Evolutionary conservation across 208 protist species (phyloP), one percentile per base, ranked within the genome.

Genomic region (Balamuthia mandrillaris): DNA sequence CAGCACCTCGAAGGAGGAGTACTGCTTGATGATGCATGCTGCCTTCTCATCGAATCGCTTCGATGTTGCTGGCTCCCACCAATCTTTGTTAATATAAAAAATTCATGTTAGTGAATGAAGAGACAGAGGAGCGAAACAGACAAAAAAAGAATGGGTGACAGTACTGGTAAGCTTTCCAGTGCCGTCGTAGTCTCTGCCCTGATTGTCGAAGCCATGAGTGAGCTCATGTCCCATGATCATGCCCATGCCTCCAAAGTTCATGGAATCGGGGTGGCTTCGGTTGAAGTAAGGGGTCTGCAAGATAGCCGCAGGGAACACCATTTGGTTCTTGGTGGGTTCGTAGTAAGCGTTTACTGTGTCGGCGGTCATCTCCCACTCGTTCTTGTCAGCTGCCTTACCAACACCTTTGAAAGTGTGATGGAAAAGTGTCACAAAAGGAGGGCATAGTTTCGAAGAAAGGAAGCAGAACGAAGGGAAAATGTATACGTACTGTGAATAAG

Each of bases 281-380:
- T 47, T 78, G 84, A 91, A 91, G 68, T 88, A 89, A 7, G 88
- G 86, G 27, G 21, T 35, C 44, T 90, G 75, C 21, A 82, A 21
- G 49, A 82, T 82, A 39, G 51, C 75, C 18, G 75, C 75, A 29
- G 75, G 75, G 56, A 82, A 82, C 35, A 82, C 75, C 49, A 82
- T 82, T 39, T 82, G 51, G 75, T 82, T 82, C 12, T 51, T 33
- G 10, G 49, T 66, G 4, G 75, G 75, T 9, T 60, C 49, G 37
- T 82, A 82, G 56, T 82, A 82, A 12, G 75, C 75, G n/a, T 82
- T 82, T 16, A 82, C 75, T 2, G 49, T 66, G 21, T 33, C 35
- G 4, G 75, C 51, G 0, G 49, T 66, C 75, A 82, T 82, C n/a
- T 66, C n/a, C 75, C 75, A 82, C 21, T 42, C 35, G n/a, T n/a